Percentiles rank a stretch among this genome's conserved stretches.
These are phyloP conservation scores for Schizothecium vesticola DNA, from an alignment of 495 filamentous ascomycete species.

Conservation along the genomic window DNA sequence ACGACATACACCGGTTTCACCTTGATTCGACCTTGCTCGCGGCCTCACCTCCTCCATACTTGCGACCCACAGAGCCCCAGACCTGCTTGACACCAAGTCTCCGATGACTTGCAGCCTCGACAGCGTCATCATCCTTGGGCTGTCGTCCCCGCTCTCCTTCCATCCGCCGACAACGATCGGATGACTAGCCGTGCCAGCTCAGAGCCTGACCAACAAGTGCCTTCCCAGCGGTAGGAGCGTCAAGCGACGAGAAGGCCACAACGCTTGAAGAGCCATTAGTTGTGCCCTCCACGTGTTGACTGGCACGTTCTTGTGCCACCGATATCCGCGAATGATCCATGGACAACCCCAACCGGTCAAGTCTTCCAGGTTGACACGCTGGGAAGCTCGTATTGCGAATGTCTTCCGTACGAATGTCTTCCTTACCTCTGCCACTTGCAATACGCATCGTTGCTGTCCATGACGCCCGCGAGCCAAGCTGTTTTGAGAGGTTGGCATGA, in stretches of 20 bases:
- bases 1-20: not conserved
- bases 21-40: not conserved
- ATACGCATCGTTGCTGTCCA: no score
- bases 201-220: not conserved
- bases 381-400: not conserved
- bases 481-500: no score
- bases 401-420: no score
- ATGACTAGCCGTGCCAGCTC: not conserved
- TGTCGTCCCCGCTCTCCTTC: not conserved
- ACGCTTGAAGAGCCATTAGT: not conserved
- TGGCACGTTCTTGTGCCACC: not conserved
- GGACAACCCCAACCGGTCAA: not conserved
- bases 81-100: conserved; percentile 11
- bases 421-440: no score
- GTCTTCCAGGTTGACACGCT: not conserved
- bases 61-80: not conserved
- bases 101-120: conserved; percentile 12
- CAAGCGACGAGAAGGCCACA: not conserved
- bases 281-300: not conserved
- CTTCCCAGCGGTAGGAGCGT: not conserved
- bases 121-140: not conserved
- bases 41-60: not conserved
- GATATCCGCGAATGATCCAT: not conserved
- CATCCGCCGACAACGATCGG: not conserved
- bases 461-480: no score